Evolutionary conservation across 352 stramenopile species (phyloP).

Genomic region (Phytopythium aichiense): DNA sequence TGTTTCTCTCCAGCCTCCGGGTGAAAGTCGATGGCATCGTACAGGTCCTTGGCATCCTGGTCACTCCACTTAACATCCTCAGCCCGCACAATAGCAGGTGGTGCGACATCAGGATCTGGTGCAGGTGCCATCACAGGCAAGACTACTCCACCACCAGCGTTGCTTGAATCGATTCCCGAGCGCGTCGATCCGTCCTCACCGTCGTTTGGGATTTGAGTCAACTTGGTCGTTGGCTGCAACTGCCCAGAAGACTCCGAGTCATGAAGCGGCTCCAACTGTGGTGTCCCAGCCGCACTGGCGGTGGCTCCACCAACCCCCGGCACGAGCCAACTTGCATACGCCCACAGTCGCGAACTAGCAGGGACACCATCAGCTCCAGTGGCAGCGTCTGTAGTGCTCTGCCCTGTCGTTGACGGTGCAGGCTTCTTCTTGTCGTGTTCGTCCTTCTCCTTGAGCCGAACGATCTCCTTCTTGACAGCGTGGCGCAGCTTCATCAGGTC

Average conservation of each 20-base stretch:
- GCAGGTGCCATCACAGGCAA: background rate
- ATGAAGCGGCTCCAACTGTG: background rate
- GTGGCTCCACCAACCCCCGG: constrained; percentile 8
- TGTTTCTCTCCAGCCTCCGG: constrained; percentile 20
- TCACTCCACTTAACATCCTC: constrained; percentile 79
- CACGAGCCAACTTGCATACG: constrained; percentile 69
- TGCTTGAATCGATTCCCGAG: background rate
- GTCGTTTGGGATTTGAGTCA: background rate
- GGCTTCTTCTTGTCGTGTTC: constrained; percentile 29
- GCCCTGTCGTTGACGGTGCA: background rate
- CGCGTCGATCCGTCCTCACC: background rate
- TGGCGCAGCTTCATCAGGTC: constrained; percentile 62
- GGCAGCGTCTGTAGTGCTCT: constrained; percentile 8
- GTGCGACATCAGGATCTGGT: background rate
- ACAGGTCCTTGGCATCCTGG: constrained; percentile 78
- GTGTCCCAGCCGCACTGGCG: background rate
- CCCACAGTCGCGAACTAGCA: constrained; percentile 54
- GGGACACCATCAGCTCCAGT: constrained; percentile 11
- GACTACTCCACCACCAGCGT: background rate
- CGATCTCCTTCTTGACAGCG: constrained; percentile 42
- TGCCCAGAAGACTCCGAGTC: background rate
- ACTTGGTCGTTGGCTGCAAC: background rate
- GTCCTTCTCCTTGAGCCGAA: constrained; percentile 28
- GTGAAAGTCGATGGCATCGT: constrained; percentile 79
- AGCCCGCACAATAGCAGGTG: constrained; percentile 9